A percentile compares a stretch with the other conserved stretches of the same genome.
phyloP scores from a whole-genome alignment of 2,329 filamentous ascomycete species.

The Pyrenochaeta sp. region DNA sequence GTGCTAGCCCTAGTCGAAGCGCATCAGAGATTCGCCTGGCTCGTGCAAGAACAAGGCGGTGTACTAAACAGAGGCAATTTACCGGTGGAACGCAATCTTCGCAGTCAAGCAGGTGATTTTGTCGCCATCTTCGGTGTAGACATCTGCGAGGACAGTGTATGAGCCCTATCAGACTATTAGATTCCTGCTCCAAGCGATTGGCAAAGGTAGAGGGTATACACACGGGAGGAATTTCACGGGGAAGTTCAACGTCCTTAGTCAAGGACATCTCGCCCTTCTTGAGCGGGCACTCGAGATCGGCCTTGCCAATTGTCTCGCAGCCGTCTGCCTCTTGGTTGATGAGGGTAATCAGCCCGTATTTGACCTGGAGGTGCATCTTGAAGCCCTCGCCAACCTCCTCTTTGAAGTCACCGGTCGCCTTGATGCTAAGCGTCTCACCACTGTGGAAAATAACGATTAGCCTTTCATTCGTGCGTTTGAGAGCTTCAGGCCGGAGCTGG shows the following conservation, averaged over 20 bases:
- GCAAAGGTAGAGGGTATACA: constrained; percentile 46
- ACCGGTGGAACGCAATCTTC: constrained; percentile 66
- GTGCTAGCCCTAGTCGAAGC: too few species aligned
- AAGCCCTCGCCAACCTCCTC: constrained; percentile 78
- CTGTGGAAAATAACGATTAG: constrained; percentile 59
- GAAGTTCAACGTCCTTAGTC: constrained; percentile 83
- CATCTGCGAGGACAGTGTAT: constrained; percentile 88
- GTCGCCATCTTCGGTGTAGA: constrained; percentile 73
- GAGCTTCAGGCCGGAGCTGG: neutral
- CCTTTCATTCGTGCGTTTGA: neutral
- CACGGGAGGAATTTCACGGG: constrained; percentile 87
- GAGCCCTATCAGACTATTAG: constrained; percentile 68
- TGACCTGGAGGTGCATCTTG: constrained; percentile 83
- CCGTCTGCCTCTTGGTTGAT: constrained; percentile 82
- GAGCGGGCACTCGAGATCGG: constrained; percentile 88
- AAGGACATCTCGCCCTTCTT: constrained; percentile 77
- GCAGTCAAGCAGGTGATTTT: constrained; percentile 89
- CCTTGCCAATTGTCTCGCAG: constrained; percentile 87
- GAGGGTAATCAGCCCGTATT: constrained; percentile 91
- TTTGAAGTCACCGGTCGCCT: constrained; percentile 76
- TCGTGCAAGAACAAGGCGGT: constrained; percentile 2
- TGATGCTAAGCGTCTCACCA: constrained; percentile 78
- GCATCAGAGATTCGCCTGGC: too few species aligned
- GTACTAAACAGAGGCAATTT: constrained; percentile 28
- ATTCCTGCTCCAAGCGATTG: neutral